Evolutionary conservation across 2,329 filamentous ascomycete genomes (phyloP), one percentile per base, ranked within the genome.

Genomic region (Aspergillus fischeri): DNA sequence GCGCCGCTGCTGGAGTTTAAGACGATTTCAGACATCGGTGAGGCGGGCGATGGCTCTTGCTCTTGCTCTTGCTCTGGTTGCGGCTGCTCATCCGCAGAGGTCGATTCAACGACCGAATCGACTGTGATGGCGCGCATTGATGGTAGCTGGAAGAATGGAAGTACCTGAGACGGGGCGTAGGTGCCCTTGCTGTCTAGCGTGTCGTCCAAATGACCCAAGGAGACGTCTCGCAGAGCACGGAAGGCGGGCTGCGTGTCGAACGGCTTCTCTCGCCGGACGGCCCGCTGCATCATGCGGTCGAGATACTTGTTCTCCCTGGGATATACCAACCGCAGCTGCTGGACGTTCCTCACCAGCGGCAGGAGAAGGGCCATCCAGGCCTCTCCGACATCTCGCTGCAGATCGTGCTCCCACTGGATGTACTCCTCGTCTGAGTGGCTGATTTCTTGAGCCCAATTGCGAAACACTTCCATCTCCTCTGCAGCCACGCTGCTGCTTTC

Each of bases 311-410:
- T 64, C 3, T 59, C 25, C n/a, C 57, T 58, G 4, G 60, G 61
- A 49, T 69, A 67, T 1, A 57, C 51, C 29, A 71, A 27, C 7
- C 55, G 57, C 7, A 70, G 59, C 21, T 59, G 58, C 35, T 57
- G 49, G 3, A 71, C 44, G 3, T 69, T 70, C 47, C 35, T 64
- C n/a, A 63, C 56, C 8, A 69, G 45, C 1, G 67, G 66, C 6
- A 70, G 53, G 24, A 66, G 54, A 21, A 70, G 58, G 1, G 68
- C 68, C 28, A 65, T 58, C 68, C 69, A 71, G 1, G 68, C 62
- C 27, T 71, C 68, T 11, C 59, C 60, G 1, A 62, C 53, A 17
- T 64, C 65, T 8, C 58, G n/a, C 2, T 47, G 50, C 25, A 71
- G 64, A 44, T 63, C 58, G 28, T 63, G 48, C 32, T 54, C 53